Base-by-base conservation (phyloP, 305 asterid species). In the Nicotiana rustica region DNA sequence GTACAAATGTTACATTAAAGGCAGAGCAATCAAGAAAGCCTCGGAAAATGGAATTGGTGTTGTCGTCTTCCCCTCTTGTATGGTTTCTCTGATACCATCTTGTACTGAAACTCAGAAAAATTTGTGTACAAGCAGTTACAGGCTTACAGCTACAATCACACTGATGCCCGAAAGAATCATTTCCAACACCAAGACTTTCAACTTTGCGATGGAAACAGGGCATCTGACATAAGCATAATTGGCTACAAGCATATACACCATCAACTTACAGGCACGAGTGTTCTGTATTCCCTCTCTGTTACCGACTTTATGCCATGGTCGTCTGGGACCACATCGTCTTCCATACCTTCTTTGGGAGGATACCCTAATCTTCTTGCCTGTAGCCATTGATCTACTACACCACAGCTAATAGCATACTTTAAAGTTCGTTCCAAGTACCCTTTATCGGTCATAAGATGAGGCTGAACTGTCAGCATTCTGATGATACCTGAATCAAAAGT, bases 321-420 rank as follows among this genome's bases (percentile, higher is more conserved):
- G 87, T 96, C 98, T 18, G 97, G 70, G 38, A 29, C 86, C 17
- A 90, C 90, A 29, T 91, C 92, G 15, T 81, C 88, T 57, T 96
- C 97, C 94, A 91, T 92, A 70, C 97, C 98, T 91, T 94, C 94
- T 87, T 94, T 96, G 5, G 96, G 91, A 59, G 99, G 99, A 88
- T 78, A 93, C 67, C 99, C 99, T 14, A 86, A 87, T 12, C 78
- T 82, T 38, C 93, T 90, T 3, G 97, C 97, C 85, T 89, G 91
- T 14, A 88, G 85, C 99, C 99, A 96, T 83, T 96, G 99, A 65
- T 96, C 97, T 66, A 89, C 82, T 5, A 93, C 93, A 10, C 98
- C 99, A 35, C 99, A 94, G 89, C 88, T 94, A 59, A 96, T 91
- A 18, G 98, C 99, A 47, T 93, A 96, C 87, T 87, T 92, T 77